Evolutionary conservation across 768 basidiomycete genomes (phyloP).

Genomic region (Termitomyces sp.): DNA sequence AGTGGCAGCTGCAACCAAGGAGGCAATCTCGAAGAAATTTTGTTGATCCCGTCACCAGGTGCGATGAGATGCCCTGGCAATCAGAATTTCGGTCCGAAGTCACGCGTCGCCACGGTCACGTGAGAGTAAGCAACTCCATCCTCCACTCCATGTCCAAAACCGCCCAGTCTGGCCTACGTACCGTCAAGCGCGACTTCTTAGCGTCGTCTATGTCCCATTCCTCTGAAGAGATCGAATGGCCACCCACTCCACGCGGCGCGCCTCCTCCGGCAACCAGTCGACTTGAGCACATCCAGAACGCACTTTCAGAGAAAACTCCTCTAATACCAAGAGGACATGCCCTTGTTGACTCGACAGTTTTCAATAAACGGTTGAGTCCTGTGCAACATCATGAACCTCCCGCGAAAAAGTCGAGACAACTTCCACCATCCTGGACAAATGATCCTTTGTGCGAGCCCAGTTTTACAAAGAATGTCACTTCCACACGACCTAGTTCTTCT

Average conservation of each 20-base stretch:
- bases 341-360: slow-evolving; percentile 20
- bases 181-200: slow-evolving; percentile 61
- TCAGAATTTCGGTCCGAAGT: too few relatives aligned
- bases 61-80: too few relatives aligned
- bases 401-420: slow-evolving; percentile 48
- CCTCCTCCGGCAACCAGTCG: slow-evolving; percentile 17
- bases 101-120: slow-evolving; percentile 1
- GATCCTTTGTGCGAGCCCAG: slow-evolving; percentile 30
- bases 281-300: slow-evolving; percentile 55
- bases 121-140: slow-evolving; percentile 8
- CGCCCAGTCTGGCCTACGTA: slow-evolving; percentile 54
- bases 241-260: slow-evolving; percentile 27
- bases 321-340: slow-evolving; percentile 18
- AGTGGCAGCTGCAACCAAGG: too few relatives aligned
- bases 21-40: too few relatives aligned
- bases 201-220: slow-evolving; percentile 28
- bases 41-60: too few relatives aligned
- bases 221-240: slow-evolving; percentile 39
- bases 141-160: slow-evolving; percentile 22
- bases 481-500: slow-evolving; percentile 2
- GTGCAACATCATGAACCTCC: slow-evolving; percentile 20
- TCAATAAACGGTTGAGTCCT: slow-evolving; percentile 34
- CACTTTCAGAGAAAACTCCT: slow-evolving; percentile 28
- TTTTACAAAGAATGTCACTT: slow-evolving; percentile 17
- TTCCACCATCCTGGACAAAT: slow-evolving; percentile 47